Conservation (phyloP, 129 eudicot genomes). For the Escallonia herrerae region DNA sequence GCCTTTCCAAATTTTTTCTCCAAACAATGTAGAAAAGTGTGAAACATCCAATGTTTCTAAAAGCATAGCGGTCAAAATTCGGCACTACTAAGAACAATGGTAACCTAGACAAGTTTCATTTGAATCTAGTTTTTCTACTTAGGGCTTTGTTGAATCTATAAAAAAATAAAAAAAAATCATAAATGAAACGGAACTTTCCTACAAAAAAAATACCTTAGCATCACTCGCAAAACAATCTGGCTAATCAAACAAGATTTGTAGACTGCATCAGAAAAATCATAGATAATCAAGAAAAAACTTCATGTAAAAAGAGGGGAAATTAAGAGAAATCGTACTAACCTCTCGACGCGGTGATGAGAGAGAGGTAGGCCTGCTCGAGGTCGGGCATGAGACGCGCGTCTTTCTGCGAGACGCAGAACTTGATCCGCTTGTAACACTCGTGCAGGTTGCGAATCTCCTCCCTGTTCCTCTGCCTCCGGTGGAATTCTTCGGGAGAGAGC, state of each 20-base stretch:
- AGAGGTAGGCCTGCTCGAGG: constrained; percentile 65
- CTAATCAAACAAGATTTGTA: not conserved
- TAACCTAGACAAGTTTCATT: too few species aligned
- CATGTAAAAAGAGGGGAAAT: not conserved
- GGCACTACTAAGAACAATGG: too few species aligned
- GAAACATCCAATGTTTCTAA: too few species aligned
- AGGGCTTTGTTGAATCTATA: not conserved
- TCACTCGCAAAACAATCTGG: not conserved
- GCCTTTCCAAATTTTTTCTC: too few species aligned
- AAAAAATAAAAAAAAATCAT: not conserved
- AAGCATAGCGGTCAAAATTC: too few species aligned
- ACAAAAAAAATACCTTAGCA: not conserved
- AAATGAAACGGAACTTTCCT: not conserved
- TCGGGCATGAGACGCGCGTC: constrained; percentile 48
- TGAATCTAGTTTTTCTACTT: too few species aligned
- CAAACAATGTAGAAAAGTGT: too few species aligned
- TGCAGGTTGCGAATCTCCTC: constrained; percentile 69
- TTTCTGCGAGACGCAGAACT: constrained; percentile 40
- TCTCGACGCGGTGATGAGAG: constrained; percentile 70
- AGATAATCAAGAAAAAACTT: not conserved
- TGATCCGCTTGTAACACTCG: constrained; percentile 55
- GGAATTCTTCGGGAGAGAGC: constrained; percentile 55
- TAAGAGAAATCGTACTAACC: constrained; percentile 29
- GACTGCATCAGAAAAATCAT: not conserved
- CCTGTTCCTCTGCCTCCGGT: constrained; percentile 50